Base-by-base conservation (phyloP, 2,329 filamentous ascomycete genomes). In the Davidsoniella eucalypti region DNA sequence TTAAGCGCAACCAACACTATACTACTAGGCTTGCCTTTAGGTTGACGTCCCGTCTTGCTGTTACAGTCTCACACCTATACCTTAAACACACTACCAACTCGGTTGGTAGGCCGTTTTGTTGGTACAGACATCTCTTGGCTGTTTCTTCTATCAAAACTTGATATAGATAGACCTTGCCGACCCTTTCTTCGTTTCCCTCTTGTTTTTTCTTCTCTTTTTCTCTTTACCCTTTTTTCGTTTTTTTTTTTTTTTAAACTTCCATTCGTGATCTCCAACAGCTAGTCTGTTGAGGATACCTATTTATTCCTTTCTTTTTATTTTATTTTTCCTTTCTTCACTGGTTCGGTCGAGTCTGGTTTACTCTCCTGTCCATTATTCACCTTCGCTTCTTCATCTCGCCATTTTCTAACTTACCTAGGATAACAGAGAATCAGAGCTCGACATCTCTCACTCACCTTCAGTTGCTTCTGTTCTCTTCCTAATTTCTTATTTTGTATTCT, bases 221-320 rank as follows among this genome's bases (percentile, higher is more conserved):
- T 55, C 57, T 62, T 60, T 58, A 61, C 58, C 58, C 63, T 54
- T 52, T 59, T 57, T 56, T 50, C n/a, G n/a, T 42, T 39, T 55
- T 56, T 47, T 52, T 48, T 50, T 60, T 57, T 56, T 59, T 55
- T 61, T 61, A 59, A 55, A 55, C 57, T 51, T 49, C 39, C 39
- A 21, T 50, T 51, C 45, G 39, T 47, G 38, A 47, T 53, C 49
- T 29, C 45, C 58, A 57, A 59, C 63, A 63, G 68, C 72, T 64
- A 72, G 73, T 72, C 69, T 67, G 74, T 59, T 53, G 55, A 59
- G 58, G 60, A 52, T 54, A 57, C 58, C 56, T 57, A 58, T 58
- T 61, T 63, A 57, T 59, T 56, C 55, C 54, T 58, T 56, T 52
- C 47, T 54, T 49, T 42, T 47, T 53, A n/a, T 55, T 54, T 56